Evolutionary conservation across 192 early-diverging fungal genomes (phyloP), one percentile per base, ranked within the genome.

Genomic region (Podila verticillata): DNA sequence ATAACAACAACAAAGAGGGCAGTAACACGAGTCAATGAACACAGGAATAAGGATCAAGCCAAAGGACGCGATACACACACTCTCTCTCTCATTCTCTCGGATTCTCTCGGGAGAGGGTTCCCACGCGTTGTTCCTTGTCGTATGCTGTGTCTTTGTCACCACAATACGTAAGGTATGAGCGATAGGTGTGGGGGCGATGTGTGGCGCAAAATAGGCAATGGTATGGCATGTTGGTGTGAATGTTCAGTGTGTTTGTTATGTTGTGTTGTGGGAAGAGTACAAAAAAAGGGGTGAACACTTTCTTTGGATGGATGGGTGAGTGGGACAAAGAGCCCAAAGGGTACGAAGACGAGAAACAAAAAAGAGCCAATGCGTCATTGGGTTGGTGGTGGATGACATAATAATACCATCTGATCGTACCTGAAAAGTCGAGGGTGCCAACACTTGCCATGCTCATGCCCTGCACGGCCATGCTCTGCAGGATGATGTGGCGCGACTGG

Each of bases 391-490:
- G 65, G 31, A 59, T 24, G 31, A 32, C 24, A 61, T 32, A 49
- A 60, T 39, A 24, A 59, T n/a, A 4, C 20, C 26, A 32, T 26
- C 2, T 39, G 48, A 61, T 26, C 48, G 60, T 62, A 70, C 68
- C 58, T 62, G 60, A 54, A 70, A 32, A 61, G 10, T 36, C 48
- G n/a, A n/a, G 29, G n/a, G 20, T 59, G 59, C 13, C 24, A 26
- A 58, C 59, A 61, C 15, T 47, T n/a, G n/a, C n/a, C n/a, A 61
- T 29, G 6, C 24, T 20, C 24, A 63, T 68, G n/a, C 66, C 65
- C 28, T 60, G 49, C 20, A 48, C 31, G 29, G 70, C 49, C 70
- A 80, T 68, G 65, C 44, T 80, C 47, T 80, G 77, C 59, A 80
- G 60, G 17, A 80, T 28, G 17, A 72, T 57, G 49, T 35, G 61